These are phyloP conservation scores for Ophiorrhiza pumila DNA, from an alignment of 257 asterid species.

Conservation along the genomic window DNA sequence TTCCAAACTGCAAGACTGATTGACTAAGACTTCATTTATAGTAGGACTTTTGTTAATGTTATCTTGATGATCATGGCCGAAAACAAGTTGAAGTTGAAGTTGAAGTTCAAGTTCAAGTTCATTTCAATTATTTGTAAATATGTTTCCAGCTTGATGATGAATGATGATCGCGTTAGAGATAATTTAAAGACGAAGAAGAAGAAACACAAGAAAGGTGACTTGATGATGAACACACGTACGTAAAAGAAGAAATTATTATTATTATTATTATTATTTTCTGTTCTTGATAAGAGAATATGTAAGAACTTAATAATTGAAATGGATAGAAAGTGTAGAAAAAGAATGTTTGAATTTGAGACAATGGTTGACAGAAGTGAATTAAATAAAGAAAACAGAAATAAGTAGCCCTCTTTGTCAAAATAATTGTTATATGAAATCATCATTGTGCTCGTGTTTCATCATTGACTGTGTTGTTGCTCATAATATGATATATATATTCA, in stretches of 20 bases:
- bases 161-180: neutral
- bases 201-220: neutral
- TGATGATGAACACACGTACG: neutral
- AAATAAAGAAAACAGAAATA: neutral
- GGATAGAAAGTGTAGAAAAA: slow-evolving; percentile 6
- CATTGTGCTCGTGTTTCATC: too few species aligned
- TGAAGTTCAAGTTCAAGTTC: too few species aligned
- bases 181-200: neutral
- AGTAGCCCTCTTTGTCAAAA: neutral
- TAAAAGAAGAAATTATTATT: too few species aligned
- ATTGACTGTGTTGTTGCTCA: too few species aligned
- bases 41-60: slow-evolving; percentile 5
- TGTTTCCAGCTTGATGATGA: too few species aligned
- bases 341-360: slow-evolving; percentile 7
- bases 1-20: neutral
- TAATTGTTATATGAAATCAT: too few species aligned
- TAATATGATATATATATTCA: too few species aligned
- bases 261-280: too few species aligned
- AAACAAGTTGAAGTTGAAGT: too few species aligned
- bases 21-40: neutral
- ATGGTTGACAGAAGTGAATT: slow-evolving; percentile 12
- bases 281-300: too few species aligned
- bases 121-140: neutral
- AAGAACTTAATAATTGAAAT: too few species aligned
- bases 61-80: slow-evolving; percentile 12